A percentile compares a stretch with the other conserved stretches of the same genome.
Conservation (phyloP, 345 rosid genomes). For the Triadica sebifera region DNA sequence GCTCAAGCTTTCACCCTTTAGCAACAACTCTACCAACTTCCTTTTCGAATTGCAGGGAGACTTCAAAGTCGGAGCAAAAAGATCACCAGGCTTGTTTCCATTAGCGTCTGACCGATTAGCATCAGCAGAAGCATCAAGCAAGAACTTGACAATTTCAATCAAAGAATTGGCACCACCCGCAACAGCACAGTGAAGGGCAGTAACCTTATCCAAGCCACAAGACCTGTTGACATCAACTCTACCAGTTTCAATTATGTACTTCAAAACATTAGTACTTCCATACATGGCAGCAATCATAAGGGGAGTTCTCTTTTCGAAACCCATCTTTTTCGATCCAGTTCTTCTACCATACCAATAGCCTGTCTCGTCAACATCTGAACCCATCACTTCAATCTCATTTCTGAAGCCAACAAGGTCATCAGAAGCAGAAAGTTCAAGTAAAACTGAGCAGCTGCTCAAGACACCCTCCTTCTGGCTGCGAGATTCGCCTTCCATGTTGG, state of each 20-base stretch:
- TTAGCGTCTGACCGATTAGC: slow-evolving; percentile 48
- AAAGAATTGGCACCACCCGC: slow-evolving; percentile 63
- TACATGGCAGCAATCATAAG: slow-evolving; percentile 81
- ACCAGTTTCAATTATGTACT: slow-evolving; percentile 51
- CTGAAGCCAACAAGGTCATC: slow-evolving; percentile 57
- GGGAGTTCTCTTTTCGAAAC: slow-evolving; percentile 76
- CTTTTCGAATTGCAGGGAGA: slow-evolving; percentile 38
- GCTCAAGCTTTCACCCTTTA: slow-evolving; percentile 44
- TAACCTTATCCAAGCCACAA: slow-evolving; percentile 68
- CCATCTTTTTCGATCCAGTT: slow-evolving; percentile 79
- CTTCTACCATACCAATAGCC: slow-evolving; percentile 78
- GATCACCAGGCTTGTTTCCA: slow-evolving; percentile 70
- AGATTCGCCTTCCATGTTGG: slow-evolving; percentile 48
- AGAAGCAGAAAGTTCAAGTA: slow-evolving; percentile 77
- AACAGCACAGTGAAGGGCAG: slow-evolving; percentile 93
- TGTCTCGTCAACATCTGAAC: slow-evolving; percentile 45
- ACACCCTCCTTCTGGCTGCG: slow-evolving; percentile 29
- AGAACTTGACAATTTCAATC: slow-evolving; percentile 54
- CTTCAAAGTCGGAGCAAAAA: slow-evolving; percentile 39
- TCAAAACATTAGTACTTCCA: slow-evolving; percentile 60
- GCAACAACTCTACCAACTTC: slow-evolving; percentile 55
- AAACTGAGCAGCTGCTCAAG: slow-evolving; percentile 35
- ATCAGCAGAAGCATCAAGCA: slow-evolving; percentile 71
- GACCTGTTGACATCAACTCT: slow-evolving; percentile 57
- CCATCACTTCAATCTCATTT: slow-evolving; percentile 49